Evolutionary conservation across 169 alveolate species (phyloP).

Genomic region (Blepharisma undulans): DNA sequence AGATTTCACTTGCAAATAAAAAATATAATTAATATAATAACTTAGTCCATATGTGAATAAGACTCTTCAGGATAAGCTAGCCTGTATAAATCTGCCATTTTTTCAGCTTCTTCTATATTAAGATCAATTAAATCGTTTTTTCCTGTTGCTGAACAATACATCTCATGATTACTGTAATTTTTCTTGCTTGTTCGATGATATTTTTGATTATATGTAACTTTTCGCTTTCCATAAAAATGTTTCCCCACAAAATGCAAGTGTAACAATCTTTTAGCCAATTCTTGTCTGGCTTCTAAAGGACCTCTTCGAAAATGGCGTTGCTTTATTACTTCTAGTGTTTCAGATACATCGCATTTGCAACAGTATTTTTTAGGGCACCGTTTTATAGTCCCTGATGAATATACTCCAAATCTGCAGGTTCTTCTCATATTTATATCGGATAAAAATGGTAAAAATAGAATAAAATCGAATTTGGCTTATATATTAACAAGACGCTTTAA

Average conservation of each 20-base stretch:
- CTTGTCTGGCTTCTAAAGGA: background rate
- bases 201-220: background rate
- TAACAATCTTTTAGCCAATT: background rate
- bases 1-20: no score
- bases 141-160: background rate
- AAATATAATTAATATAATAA: no score
- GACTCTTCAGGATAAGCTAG: background rate
- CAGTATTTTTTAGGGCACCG: background rate
- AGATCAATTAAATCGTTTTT: background rate
- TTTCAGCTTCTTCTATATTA: background rate
- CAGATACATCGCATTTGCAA: background rate
- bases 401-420: background rate
- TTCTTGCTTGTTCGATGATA: background rate
- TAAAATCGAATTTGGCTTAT: no score
- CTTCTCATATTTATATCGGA: background rate
- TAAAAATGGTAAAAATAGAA: no score
- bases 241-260: background rate
- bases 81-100: background rate
- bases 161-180: background rate
- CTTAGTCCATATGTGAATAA: background rate
- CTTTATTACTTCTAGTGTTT: background rate
- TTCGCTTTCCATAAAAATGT: background rate
- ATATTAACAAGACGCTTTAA: no score
- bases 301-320: background rate
- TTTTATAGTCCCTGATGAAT: background rate